Evolutionary conservation across 2,329 filamentous ascomycete species (phyloP), one percentile per base, ranked within the genome.

Genomic region (Cladosporium oxysporum): DNA sequence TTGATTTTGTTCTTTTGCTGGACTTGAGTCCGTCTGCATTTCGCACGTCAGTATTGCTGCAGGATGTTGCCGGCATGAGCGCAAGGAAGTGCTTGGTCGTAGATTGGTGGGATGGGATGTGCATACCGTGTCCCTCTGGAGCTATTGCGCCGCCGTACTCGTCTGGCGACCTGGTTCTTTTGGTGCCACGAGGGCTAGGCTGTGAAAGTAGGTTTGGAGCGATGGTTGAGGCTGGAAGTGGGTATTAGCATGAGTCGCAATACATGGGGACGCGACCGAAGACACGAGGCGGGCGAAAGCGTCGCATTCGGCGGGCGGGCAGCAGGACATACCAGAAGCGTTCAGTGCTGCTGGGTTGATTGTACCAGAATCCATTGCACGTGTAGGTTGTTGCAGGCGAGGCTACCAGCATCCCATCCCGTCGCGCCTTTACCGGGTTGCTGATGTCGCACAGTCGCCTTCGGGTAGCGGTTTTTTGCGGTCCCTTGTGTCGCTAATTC

Each of bases 291-390:
- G 12, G 47, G 44, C 29, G 55, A 31, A 31, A 44, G 64, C 50
- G 59, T 66, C 64, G 59, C 58, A 57, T 62, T 47, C 29, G 16
- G 59, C 35, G 49, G 29, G 50, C 41, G 26, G 21, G 64, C 57
- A 65, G 52, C 57, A 66, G 64, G 44, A 71, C 76, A 72, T 88
- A 94, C 91, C 88, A 83, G 88, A 83, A 78, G 89, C 89, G 82
- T 90, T 92, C 83, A 96, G 85, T 70, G 90, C 91, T 76, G 91
- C 91, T 78, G 92, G 92, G 84, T 96, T 92, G 84, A 96, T 95
- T 77, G 92, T 96, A 78, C 90, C 91, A 83, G 90, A 90, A 79
- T 91, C 90, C 74, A 85, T 83, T 62, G 64, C 64, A 66, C 52
- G 58, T 49, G 70, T 67, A 57, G 49, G 33, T 62, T 33, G 50